These are phyloP conservation scores for Crucibulum laeve DNA, from an alignment of 768 basidiomycete species.

Conservation along the genomic window DNA sequence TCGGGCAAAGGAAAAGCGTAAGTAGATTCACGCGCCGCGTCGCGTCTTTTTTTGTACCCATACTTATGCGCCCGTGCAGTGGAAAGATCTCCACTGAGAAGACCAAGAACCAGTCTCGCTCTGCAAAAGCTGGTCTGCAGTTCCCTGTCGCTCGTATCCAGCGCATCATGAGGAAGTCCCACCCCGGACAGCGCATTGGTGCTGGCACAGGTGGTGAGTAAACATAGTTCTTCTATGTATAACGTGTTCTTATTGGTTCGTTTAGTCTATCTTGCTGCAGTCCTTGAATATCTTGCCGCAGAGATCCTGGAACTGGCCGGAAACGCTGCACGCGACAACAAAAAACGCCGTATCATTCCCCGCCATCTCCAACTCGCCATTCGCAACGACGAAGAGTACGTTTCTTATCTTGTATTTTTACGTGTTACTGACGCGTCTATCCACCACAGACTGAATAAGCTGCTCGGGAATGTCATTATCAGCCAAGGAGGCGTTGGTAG, in stretches of 20 bases:
- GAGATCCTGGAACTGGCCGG: conserved; percentile 87
- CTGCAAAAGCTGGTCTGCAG: conserved; percentile 57
- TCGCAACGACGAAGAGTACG: conserved; percentile 69
- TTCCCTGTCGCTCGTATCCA: conserved; percentile 86
- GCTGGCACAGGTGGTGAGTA: conserved; percentile 60
- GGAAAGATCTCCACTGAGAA: conserved; percentile 21
- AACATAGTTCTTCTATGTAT: not conserved
- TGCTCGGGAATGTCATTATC: conserved; percentile 63
- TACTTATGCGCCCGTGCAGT: conserved; percentile 3
- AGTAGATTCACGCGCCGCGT: conserved; percentile 12
- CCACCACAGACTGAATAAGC: conserved; percentile 52
- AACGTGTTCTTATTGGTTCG: not conserved
- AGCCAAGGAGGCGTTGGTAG: conserved; percentile 74
- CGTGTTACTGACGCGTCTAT: not conserved
- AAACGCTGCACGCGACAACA: conserved; percentile 73
- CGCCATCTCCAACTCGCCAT: conserved; percentile 80
- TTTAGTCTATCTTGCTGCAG: conserved; percentile 82
- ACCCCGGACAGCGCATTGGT: conserved; percentile 69
- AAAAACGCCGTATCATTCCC: conserved; percentile 81
- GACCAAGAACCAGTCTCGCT: conserved; percentile 63
- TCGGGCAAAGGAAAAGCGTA: conserved; percentile 56
- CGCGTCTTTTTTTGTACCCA: not conserved
- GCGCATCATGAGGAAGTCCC: conserved; percentile 68
- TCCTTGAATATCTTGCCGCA: conserved; percentile 83
- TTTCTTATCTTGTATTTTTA: not conserved